These are phyloP conservation scores for Rhodotorula sp. DNA, from an alignment of 1,284 basidiomycete species.

Conservation along the genomic window DNA sequence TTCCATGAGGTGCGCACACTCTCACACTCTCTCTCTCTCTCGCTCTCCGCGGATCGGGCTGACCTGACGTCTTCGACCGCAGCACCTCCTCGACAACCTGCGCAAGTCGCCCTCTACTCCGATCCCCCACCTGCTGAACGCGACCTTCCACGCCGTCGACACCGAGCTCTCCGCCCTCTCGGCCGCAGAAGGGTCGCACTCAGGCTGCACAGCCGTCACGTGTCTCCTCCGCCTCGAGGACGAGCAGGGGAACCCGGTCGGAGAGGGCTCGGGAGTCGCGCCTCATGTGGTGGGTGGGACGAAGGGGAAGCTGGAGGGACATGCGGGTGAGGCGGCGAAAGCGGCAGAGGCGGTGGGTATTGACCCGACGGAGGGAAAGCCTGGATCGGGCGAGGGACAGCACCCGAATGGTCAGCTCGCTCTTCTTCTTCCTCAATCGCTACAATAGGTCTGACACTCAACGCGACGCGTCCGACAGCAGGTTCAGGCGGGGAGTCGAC, in stretches of 20 bases:
- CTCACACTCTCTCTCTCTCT: too few species aligned
- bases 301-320: constrained; percentile 14
- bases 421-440: too few species aligned
- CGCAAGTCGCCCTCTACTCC: constrained; percentile 54
- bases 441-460: not conserved
- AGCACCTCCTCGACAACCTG: constrained; percentile 48
- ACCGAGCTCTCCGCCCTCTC: constrained; percentile 60
- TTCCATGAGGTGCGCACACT: constrained; percentile 78
- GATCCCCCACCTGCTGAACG: constrained; percentile 87
- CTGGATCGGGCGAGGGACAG: constrained; percentile 1
- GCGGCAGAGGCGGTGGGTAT: constrained; percentile 21
- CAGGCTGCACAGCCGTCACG: constrained; percentile 94
- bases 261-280: constrained; percentile 31
- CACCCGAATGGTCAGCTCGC: not conserved
- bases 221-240: constrained; percentile 93
- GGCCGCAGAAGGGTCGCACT: constrained; percentile 85
- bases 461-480: not conserved
- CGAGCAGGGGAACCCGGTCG: constrained; percentile 48
- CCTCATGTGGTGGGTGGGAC: constrained; percentile 7
- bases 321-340: constrained; percentile 21
- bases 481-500: not conserved
- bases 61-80: not conserved
- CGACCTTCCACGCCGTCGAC: constrained; percentile 92
- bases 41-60: not conserved
- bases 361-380: constrained; percentile 20